Base-by-base conservation (phyloP, 805 yeast genomes). In the Zygotorulaspora chibaensis region DNA sequence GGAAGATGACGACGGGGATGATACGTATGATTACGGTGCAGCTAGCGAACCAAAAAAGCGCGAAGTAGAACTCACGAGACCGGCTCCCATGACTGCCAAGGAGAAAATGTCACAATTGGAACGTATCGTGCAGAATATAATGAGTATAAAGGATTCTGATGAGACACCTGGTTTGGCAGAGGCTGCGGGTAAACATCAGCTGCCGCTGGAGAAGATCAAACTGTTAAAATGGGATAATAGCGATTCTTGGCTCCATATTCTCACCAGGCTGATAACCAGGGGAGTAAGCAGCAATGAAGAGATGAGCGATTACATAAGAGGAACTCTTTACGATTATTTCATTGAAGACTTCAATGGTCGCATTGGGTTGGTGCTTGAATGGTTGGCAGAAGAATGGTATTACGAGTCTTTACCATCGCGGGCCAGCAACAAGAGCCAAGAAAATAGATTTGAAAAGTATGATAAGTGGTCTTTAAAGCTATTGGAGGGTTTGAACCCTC, bases 311-410 rank as follows among this genome's bases (percentile, higher is more conserved):
- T 61, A 80, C 48, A 77, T 91, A 10, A 74, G 96, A 54, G 79
- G 76, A 17, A 78, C 87, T 17, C 68, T 93, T 9, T 83, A 84
- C 49, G 80, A 81, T 13, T 86, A 84, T 60, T 82, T 88, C 45
- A 71, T 87, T 56, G 81, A 75, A 9, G 87, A 85, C 58, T 81
- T 90, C 55, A 84, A 84, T 45, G 72, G 71, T 8, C 71, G 91
- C 29, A 74, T 90, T 10, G 95, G 87, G 47, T 67, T 83, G 29
- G 81, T 88, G 15, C 80, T 91, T 31, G 89, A 85, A 51, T 93
- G 99, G 99, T 69, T 93, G 45, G 90, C 85, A 57, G 99, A 93
- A 66, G 99, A 93, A 64, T 93, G 96, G 95, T 82, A 79, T 67
- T 71, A 79, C 40, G 86, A 83, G 58, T 68, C 56, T 12, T 15